Evolutionary conservation across 2,329 filamentous ascomycete genomes (phyloP).

Genomic region (Clonostachys rosea): DNA sequence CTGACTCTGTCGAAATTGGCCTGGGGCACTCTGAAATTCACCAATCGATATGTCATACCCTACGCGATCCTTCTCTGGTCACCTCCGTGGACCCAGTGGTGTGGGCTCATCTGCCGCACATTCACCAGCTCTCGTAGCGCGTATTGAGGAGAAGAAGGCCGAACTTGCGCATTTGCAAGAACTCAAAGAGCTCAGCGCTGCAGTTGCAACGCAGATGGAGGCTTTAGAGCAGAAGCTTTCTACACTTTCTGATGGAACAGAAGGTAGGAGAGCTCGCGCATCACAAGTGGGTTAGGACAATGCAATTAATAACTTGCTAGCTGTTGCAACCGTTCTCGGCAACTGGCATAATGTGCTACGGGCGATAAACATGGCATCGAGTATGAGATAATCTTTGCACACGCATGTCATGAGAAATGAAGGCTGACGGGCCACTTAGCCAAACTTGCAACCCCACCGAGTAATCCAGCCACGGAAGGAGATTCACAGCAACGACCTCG

Average conservation of each 20-base stretch:
- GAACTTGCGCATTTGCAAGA: constrained; percentile 77
- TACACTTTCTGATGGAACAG: constrained; percentile 76
- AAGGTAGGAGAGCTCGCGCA: constrained; percentile 46
- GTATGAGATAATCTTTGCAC: constrained; percentile 38
- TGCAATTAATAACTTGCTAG: not conserved
- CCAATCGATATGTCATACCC: constrained; percentile 46
- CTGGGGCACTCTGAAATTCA: not conserved
- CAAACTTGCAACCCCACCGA: constrained; percentile 60
- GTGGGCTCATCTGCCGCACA: constrained; percentile 49
- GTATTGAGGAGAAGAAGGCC: constrained; percentile 81
- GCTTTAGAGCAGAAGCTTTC: constrained; percentile 71
- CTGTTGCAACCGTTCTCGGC: constrained; percentile 69
- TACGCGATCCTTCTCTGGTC: constrained; percentile 55
- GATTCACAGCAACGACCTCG: constrained; percentile 35
- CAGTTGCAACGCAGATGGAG: constrained; percentile 78
- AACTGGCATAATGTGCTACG: constrained; percentile 87
- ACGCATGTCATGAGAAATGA: not conserved
- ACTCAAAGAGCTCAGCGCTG: constrained; percentile 72
- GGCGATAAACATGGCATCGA: constrained; percentile 81
- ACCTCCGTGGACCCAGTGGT: constrained; percentile 59
- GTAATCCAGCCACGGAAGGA: constrained; percentile 23
- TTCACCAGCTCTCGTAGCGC: constrained; percentile 65
- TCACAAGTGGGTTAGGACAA: not conserved
- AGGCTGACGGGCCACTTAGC: constrained; percentile 33
- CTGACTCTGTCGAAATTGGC: too few species aligned